These are phyloP conservation scores for Rubia balearica DNA, from an alignment of 305 asterid genomes.

Conservation along the genomic window DNA sequence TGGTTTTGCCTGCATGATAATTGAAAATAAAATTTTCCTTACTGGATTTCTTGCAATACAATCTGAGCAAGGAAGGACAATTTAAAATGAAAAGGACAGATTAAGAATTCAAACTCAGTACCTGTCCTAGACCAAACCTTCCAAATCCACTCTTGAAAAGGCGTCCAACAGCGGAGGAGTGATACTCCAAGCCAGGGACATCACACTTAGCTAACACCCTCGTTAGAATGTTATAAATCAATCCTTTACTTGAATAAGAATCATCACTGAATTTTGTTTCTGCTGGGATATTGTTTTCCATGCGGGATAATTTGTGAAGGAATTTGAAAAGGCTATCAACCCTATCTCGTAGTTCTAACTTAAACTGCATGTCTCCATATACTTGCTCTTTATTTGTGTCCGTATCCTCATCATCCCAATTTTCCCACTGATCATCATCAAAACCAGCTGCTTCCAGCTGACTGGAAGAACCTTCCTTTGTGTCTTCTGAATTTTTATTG, in stretches of 20 bases:
- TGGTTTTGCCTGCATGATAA: constrained; percentile 65
- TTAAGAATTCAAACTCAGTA: constrained; percentile 14
- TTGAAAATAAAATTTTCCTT: constrained; percentile 9
- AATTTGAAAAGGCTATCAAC: constrained; percentile 83
- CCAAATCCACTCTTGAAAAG: constrained; percentile 96
- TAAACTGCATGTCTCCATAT: constrained; percentile 72
- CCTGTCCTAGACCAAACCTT: constrained; percentile 98
- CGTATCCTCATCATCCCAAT: constrained; percentile 66
- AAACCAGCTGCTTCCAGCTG: constrained; percentile 40
- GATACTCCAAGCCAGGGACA: constrained; percentile 83
- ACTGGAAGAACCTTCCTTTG: constrained; percentile 35
- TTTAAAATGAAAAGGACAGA: constrained; percentile 8
- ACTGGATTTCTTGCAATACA: neutral
- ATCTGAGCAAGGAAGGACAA: neutral
- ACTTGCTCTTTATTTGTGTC: constrained; percentile 49
- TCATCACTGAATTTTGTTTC: constrained; percentile 57
- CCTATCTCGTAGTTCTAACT: constrained; percentile 84
- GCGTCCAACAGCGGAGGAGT: constrained; percentile 93
- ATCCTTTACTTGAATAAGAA: constrained; percentile 61
- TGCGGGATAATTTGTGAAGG: constrained; percentile 66
- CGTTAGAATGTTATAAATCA: constrained; percentile 58
- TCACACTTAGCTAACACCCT: constrained; percentile 59
- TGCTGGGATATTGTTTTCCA: constrained; percentile 41
- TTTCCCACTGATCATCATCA: constrained; percentile 90
- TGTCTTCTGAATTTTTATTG: constrained; percentile 35